phyloP scores from a whole-genome alignment of 2,329 filamentous ascomycete species.

The Falciphora oryzae region DNA sequence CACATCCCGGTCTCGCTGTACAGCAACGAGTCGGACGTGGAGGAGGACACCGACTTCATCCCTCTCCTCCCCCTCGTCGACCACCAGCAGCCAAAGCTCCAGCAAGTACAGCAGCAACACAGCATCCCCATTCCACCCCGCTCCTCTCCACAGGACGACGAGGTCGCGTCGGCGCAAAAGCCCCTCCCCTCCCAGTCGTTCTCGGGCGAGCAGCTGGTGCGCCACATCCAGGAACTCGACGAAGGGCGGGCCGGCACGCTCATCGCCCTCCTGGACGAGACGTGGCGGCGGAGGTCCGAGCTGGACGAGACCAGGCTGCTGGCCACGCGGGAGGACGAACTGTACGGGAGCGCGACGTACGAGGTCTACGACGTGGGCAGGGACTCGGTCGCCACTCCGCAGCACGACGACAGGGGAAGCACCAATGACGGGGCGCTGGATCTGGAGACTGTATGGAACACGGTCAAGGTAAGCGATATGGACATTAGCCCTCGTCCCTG shows the following conservation, averaged over 20 bases:
- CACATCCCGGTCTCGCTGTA: conserved; percentile 12
- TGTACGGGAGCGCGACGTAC: conserved; percentile 44
- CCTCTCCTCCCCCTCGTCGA: conserved; percentile 17
- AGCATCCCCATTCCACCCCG: neutral
- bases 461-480: conserved; percentile 21
- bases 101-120: neutral
- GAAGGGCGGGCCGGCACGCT: conserved; percentile 36
- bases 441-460: conserved; percentile 35
- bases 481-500: no score
- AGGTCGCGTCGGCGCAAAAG: conserved; percentile 9
- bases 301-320: conserved; percentile 25
- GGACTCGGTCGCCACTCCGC: conserved; percentile 35
- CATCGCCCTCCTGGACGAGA: conserved; percentile 32
- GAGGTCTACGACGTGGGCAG: conserved; percentile 51
- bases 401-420: conserved; percentile 30
- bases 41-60: conserved; percentile 14
- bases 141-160: neutral
- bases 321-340: conserved; percentile 26
- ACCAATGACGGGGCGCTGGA: conserved; percentile 33
- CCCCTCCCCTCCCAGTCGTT: conserved; percentile 21
- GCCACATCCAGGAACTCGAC: conserved; percentile 30
- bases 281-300: conserved; percentile 26
- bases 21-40: conserved; percentile 11
- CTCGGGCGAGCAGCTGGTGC: conserved; percentile 36
- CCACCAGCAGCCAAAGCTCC: conserved; percentile 24